A percentile compares a stretch with the other conserved stretches of the same genome.
Conservation (phyloP, 495 filamentous ascomycete genomes). For the Xylaria acuta region DNA sequence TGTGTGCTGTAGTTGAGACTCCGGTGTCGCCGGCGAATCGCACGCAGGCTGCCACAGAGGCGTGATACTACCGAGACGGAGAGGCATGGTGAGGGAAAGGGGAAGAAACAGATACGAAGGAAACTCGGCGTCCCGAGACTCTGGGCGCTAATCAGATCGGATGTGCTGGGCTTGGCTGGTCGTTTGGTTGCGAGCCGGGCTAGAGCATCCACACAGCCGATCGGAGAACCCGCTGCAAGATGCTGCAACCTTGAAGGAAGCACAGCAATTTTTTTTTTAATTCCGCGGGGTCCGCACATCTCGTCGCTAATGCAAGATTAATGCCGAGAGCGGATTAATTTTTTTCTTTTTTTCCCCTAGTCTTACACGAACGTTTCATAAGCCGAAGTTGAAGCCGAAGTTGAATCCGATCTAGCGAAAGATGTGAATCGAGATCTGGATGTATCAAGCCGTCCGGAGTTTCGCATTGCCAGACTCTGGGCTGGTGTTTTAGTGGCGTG, state of each 20-base stretch:
- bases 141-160: conserved; percentile 17
- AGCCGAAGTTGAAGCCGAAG: no score
- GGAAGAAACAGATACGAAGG: neutral
- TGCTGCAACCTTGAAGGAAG: neutral
- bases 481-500: conserved; percentile 15
- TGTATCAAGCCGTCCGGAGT: neutral
- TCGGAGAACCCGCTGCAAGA: conserved; percentile 26
- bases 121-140: conserved; percentile 15
- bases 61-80: neutral
- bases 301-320: neutral
- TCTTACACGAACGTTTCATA: neutral
- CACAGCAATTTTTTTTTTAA: neutral
- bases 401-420: neutral
- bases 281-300: conserved; percentile 2
- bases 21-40: conserved; percentile 11
- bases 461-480: conserved; percentile 9
- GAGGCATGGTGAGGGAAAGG: neutral
- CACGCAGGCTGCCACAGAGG: neutral
- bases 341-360: neutral
- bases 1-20: neutral
- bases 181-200: conserved; percentile 6
- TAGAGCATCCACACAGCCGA: conserved; percentile 1
- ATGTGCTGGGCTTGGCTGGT: conserved; percentile 10
- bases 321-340: conserved; percentile 4
- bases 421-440: neutral